These are phyloP conservation scores for Pseudogymnoascus sp. DNA, from an alignment of 2,329 filamentous ascomycete genomes.

Conservation along the genomic window DNA sequence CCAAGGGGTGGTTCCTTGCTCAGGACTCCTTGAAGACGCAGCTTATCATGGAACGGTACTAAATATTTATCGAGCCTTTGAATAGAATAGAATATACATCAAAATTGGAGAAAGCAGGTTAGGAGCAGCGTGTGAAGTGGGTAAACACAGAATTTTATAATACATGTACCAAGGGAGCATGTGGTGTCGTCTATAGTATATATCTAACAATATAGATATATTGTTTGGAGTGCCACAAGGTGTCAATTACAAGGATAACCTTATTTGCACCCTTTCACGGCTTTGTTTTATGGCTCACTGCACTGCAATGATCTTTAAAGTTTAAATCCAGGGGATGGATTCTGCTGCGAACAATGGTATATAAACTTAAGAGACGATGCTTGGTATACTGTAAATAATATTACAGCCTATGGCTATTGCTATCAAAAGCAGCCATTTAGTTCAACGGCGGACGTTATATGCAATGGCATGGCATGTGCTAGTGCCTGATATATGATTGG, in stretches of 20 bases:
- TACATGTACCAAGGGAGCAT: not conserved
- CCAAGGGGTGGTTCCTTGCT: slow-evolving; percentile 26
- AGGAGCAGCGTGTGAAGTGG: not conserved
- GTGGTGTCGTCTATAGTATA: not conserved
- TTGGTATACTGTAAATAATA: not conserved
- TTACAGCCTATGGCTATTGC: not conserved
- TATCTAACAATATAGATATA: not conserved
- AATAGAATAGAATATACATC: not conserved
- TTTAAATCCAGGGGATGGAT: not conserved
- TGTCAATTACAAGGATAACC: not conserved
- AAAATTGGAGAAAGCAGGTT: not conserved
- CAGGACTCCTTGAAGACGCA: slow-evolving; percentile 25
- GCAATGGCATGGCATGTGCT: not conserved
- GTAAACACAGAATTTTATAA: not conserved
- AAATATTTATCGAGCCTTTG: not conserved
- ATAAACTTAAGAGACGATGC: not conserved
- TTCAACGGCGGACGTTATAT: not conserved
- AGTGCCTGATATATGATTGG: not conserved
- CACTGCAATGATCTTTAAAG: not conserved
- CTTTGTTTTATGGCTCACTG: not conserved
- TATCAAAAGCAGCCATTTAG: not conserved
- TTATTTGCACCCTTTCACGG: not conserved
- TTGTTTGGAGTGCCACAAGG: not conserved
- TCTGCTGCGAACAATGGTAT: not conserved
- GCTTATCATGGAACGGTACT: slow-evolving; percentile 26